A percentile compares a stretch with the other conserved stretches of the same genome.
Conservation (phyloP, 768 basidiomycete genomes). For the Collybia nuda region DNA sequence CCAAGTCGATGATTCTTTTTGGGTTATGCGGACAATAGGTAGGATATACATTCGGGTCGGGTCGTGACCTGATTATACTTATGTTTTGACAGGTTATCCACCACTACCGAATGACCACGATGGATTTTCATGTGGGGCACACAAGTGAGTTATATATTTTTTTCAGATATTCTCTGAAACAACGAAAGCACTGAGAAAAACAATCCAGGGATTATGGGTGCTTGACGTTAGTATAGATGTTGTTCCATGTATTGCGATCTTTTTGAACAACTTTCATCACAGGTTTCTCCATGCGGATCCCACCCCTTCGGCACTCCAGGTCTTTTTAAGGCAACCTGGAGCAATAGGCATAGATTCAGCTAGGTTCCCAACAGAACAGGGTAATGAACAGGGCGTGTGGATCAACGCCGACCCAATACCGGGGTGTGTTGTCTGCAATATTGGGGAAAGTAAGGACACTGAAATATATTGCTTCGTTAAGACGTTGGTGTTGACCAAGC, state of each 20-base stretch:
- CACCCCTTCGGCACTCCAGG: constrained; percentile 79
- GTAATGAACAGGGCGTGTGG: constrained; percentile 66
- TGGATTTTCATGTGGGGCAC: constrained; percentile 88
- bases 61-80: neutral
- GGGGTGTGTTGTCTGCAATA: constrained; percentile 86
- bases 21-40: constrained; percentile 89
- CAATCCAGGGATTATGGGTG: constrained; percentile 82
- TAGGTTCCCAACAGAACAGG: constrained; percentile 50
- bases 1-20: constrained; percentile 83
- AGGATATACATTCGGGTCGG: constrained; percentile 1
- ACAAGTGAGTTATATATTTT: constrained; percentile 55
- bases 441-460: constrained; percentile 78
- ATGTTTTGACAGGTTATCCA: constrained; percentile 65
- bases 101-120: constrained; percentile 77
- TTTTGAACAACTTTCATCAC: neutral
- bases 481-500: neutral
- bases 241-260: neutral
- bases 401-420: constrained; percentile 83
- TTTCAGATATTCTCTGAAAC: neutral
- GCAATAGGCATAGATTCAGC: constrained; percentile 22
- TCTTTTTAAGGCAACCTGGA: constrained; percentile 57
- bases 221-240: constrained; percentile 57
- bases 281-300: constrained; percentile 89
- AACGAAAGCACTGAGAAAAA: neutral
- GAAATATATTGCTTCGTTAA: neutral